Base-by-base conservation (phyloP, 129 eudicot genomes). In the Sambucus nigra region DNA sequence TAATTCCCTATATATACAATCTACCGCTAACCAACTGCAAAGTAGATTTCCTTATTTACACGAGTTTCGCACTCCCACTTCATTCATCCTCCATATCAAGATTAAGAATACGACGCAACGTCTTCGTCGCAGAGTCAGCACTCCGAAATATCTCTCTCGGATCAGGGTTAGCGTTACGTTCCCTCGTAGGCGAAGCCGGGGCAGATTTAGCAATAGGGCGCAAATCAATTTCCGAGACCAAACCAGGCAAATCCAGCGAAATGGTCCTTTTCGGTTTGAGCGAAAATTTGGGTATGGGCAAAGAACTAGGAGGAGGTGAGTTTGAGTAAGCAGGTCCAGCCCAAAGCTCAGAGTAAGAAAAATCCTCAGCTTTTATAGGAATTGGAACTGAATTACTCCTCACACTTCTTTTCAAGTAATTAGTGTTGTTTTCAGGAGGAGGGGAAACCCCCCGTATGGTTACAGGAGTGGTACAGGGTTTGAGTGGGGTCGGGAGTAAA, bases 311-410 rank as follows among this genome's bases (percentile, higher is more conserved):
- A 3, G 95, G 95, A 41, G 95, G 99, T 7, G 99, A 91, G 66
- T 86, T 85, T 6, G 94, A 91, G 69, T 86, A 91, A 6, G 94
- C 84, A 41, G 99, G 99, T 25, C 99, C 99, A 51, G 99, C 99
- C 99, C 99, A 91, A 14, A 61, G 85, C 80, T 91, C 95, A 28
- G 89, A 74, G 71, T 69, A 81, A 29, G 64, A 68, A 38, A 76
- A 53, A 14, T 65, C 58, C n/a, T 72, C 71, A 61, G 66, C 25
- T 38, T 64, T 58, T 47, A 78, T 58, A 7, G 93, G 78, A 23
- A 79, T 81, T 1, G 88, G 71, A 46, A 78, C 61, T 0, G 83
- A 41, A 13, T 63, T 52, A 67, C 80, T 70, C 42, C 47, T 71
- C 57, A 22, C 51, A 19, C 31, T 7, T 25, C 56, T 67, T 23